Percentiles rank a stretch among this genome's conserved stretches.
Conservation (phyloP, 805 yeast species). For the Saccharomycopsis selenospora region DNA sequence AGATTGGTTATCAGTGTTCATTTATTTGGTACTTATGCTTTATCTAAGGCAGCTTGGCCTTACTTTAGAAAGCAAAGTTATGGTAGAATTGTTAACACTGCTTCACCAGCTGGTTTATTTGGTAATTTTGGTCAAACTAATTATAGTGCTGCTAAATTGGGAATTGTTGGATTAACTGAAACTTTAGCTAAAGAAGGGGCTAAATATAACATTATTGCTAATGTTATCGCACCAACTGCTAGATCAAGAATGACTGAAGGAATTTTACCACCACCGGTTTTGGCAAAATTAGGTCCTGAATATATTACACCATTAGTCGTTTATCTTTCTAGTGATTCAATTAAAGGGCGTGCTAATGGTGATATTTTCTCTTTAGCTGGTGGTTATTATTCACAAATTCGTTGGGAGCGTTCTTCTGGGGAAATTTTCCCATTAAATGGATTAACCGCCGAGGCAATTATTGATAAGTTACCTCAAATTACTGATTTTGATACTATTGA, state of each 20-base stretch:
- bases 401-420: conserved; percentile 94
- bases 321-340: conserved; percentile 62
- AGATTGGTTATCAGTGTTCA: conserved; percentile 78
- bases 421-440: conserved; percentile 67
- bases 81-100: conserved; percentile 89
- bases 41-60: conserved; percentile 90
- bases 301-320: conserved; percentile 89
- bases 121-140: conserved; percentile 97
- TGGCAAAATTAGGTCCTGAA: conserved; percentile 76
- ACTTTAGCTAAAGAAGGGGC: conserved; percentile 93
- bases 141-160: conserved; percentile 90
- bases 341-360: conserved; percentile 49
- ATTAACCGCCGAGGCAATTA: conserved; percentile 81
- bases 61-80: conserved; percentile 73
- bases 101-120: conserved; percentile 94
- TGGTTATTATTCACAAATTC: conserved; percentile 82
- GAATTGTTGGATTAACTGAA: conserved; percentile 84
- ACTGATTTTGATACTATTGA: conserved; percentile 46
- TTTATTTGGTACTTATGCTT: conserved; percentile 79
- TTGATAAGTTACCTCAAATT: conserved; percentile 57
- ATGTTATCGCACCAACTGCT: conserved; percentile 90
- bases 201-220: conserved; percentile 74
- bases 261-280: conserved; percentile 75
- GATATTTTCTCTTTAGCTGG: conserved; percentile 90
- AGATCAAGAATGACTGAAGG: conserved; percentile 95